Evolutionary conservation across 2,329 filamentous ascomycete species (phyloP).

Genomic region (Stemphylium vesicarium): DNA sequence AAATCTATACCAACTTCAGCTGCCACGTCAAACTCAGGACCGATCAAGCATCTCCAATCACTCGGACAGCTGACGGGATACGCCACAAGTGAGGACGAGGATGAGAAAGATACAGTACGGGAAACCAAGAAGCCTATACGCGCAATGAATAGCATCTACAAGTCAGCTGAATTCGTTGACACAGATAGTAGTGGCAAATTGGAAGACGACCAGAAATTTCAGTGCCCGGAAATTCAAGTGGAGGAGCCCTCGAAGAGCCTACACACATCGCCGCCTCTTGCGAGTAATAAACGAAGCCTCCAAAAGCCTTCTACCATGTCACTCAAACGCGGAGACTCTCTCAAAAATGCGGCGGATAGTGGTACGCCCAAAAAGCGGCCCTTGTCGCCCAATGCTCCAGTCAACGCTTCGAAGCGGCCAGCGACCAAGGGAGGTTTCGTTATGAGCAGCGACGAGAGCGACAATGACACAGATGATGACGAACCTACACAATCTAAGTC

Average conservation of each 20-base stretch:
- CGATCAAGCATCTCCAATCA: neutral
- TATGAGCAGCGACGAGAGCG: constrained; percentile 14
- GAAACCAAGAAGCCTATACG: neutral
- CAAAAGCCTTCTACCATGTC: neutral
- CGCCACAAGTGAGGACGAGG: neutral
- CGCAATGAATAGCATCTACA: neutral
- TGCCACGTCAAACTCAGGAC: neutral
- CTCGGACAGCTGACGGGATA: neutral
- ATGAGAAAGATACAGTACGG: neutral
- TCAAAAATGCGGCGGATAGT: too few species aligned
- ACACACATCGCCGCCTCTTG: neutral
- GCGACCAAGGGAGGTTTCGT: constrained; percentile 16
- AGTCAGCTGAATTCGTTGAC: neutral
- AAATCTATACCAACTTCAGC: neutral
- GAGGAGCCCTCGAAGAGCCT: neutral
- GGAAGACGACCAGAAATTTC: neutral
- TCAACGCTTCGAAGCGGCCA: constrained; percentile 6
- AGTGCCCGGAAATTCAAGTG: neutral
- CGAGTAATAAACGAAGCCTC: too few species aligned
- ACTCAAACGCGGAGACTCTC: neutral
- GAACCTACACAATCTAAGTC: neutral
- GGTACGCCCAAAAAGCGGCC: neutral
- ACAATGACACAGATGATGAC: neutral
- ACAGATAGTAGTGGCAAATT: neutral
- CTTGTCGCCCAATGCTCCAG: neutral